These are phyloP conservation scores for Hymenoscyphus linearis DNA, from an alignment of 2,329 filamentous ascomycete genomes.

Conservation along the genomic window DNA sequence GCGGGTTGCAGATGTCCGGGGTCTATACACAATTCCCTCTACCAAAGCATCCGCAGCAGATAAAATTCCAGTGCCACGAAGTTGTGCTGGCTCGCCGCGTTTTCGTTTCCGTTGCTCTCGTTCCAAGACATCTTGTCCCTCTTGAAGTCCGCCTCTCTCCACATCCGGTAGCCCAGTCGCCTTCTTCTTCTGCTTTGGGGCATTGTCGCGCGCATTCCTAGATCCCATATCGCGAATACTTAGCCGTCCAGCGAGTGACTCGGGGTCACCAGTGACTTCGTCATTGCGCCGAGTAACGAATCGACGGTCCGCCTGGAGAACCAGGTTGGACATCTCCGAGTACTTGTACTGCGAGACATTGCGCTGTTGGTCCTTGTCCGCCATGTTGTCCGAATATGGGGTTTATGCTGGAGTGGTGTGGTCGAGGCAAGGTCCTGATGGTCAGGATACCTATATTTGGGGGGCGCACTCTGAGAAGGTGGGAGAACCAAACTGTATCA, in stretches of 20 bases:
- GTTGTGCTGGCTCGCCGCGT: conserved; percentile 63
- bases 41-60: conserved; percentile 81
- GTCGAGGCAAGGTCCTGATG: background rate
- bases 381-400: conserved; percentile 46
- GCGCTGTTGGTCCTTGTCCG: conserved; percentile 66
- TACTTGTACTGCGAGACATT: conserved; percentile 98
- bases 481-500: conserved; percentile 8
- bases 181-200: conserved; percentile 74
- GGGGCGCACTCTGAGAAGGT: background rate
- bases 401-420: conserved; percentile 6
- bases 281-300: conserved; percentile 90
- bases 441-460: background rate
- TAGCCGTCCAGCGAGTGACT: conserved; percentile 91
- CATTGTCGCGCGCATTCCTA: conserved; percentile 71
- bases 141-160: conserved; percentile 68
- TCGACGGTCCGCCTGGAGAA: conserved; percentile 97
- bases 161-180: conserved; percentile 60
- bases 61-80: conserved; percentile 70
- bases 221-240: conserved; percentile 93
- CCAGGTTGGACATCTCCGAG: conserved; percentile 99
- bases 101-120: conserved; percentile 85
- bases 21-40: conserved; percentile 87
- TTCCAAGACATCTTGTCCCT: conserved; percentile 78
- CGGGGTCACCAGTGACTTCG: conserved; percentile 93
- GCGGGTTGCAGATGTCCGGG: conserved; percentile 83